Percentiles rank a stretch among this genome's conserved stretches.
Evolutionary conservation across 23 red algal genomes (phyloP).

Genomic region (Chondrus crispus): DNA sequence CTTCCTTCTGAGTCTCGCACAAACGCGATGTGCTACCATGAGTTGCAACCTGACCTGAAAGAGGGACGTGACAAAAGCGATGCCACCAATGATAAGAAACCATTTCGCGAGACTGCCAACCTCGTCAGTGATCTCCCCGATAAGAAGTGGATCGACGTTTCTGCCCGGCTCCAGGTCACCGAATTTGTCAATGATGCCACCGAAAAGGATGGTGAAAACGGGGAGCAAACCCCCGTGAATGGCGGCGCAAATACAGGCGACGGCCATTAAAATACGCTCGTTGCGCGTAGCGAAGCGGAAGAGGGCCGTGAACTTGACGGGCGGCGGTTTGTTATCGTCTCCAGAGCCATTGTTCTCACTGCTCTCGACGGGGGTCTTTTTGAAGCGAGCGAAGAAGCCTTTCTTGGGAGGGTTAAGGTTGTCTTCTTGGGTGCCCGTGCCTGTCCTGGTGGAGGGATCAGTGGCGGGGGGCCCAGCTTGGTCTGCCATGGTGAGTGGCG

Average conservation of each 20-base stretch:
- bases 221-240: slow-evolving; percentile 84
- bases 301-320: slow-evolving; percentile 51
- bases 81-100: slow-evolving; percentile 73
- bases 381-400: neutral
- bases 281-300: slow-evolving; percentile 52
- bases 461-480: no score
- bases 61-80: slow-evolving; percentile 72
- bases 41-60: slow-evolving; percentile 72
- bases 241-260: slow-evolving; percentile 33
- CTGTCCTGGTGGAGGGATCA: no score
- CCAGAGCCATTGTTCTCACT: neutral
- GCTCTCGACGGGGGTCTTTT: neutral
- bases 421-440: no score
- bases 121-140: slow-evolving; percentile 18
- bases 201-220: slow-evolving; percentile 92
- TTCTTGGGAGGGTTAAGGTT: neutral
- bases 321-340: slow-evolving; percentile 17
- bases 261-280: slow-evolving; percentile 46
- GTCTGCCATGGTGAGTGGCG: no score
- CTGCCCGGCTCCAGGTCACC: neutral
- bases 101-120: slow-evolving; percentile 66
- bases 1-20: slow-evolving; percentile 55
- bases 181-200: slow-evolving; percentile 78
- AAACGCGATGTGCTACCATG: slow-evolving; percentile 54
- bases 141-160: neutral